Percentiles rank a stretch among this genome's conserved stretches.
phyloP scores from a whole-genome alignment of 2,329 filamentous ascomycete genomes.

The Exophiala bonariae region DNA sequence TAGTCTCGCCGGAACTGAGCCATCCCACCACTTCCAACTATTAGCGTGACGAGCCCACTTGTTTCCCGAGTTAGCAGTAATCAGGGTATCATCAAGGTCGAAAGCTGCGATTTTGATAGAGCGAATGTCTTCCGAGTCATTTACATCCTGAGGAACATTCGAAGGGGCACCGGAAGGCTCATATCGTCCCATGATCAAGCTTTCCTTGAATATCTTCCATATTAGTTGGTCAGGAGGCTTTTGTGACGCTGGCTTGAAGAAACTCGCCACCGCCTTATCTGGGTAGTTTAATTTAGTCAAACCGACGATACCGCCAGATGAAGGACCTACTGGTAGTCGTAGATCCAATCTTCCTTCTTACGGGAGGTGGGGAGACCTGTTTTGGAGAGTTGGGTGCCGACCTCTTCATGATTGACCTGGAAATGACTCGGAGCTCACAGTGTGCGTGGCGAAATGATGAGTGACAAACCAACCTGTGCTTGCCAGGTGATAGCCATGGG shows the following conservation, averaged over 20 bases:
- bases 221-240: conserved; percentile 74
- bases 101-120: conserved; percentile 45
- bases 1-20: conserved; percentile 66
- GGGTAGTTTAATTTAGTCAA: conserved; percentile 5
- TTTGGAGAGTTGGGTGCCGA: conserved; percentile 37
- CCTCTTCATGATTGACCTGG: conserved; percentile 33
- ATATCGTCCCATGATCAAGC: conserved; percentile 76
- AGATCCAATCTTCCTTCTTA: conserved; percentile 56
- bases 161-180: conserved; percentile 13
- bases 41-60: conserved; percentile 67
- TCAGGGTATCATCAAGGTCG: conserved; percentile 76
- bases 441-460: background rate
- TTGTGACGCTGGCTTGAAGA: conserved; percentile 84
- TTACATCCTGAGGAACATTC: too few relatives aligned
- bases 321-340: conserved; percentile 52
- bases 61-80: conserved; percentile 77
- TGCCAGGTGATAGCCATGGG: conserved; percentile 8
- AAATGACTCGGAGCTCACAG: background rate
- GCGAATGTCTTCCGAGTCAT: too few relatives aligned
- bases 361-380: conserved; percentile 57
- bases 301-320: conserved; percentile 22
- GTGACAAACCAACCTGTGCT: background rate
- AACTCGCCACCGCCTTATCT: conserved; percentile 67
- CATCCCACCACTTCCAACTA: conserved; percentile 96
- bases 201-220: conserved; percentile 68